Percentiles rank a stretch among this genome's conserved stretches.
Evolutionary conservation across 2,329 filamentous ascomycete genomes (phyloP).

Genomic region (Endoconidiophora polonica): DNA sequence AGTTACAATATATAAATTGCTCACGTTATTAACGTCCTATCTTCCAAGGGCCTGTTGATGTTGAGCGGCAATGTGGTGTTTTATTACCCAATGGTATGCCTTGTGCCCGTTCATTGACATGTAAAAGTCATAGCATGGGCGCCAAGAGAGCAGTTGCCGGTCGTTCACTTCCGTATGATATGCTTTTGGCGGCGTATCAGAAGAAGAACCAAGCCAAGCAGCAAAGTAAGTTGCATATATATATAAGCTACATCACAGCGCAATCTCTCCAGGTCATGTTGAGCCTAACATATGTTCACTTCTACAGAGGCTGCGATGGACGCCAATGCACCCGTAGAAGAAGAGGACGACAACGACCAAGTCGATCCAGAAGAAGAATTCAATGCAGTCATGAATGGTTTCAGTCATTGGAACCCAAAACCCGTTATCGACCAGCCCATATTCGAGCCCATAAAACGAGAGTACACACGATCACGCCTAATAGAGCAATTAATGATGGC

Average conservation of each 20-base stretch:
- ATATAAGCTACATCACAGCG: slow-evolving; percentile 1
- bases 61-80: slow-evolving; percentile 87
- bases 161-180: slow-evolving; percentile 77
- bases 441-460: slow-evolving; percentile 43
- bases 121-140: slow-evolving; percentile 92
- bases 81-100: slow-evolving; percentile 68
- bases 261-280: too few species aligned
- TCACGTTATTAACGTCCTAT: slow-evolving; percentile 13
- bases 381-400: slow-evolving; percentile 68
- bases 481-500: slow-evolving; percentile 50
- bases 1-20: neutral
- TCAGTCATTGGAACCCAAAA: slow-evolving; percentile 59
- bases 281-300: slow-evolving; percentile 6
- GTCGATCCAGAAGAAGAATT: slow-evolving; percentile 94
- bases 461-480: slow-evolving; percentile 45
- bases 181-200: slow-evolving; percentile 73
- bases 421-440: slow-evolving; percentile 54
- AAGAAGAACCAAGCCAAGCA: slow-evolving; percentile 99
- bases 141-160: slow-evolving; percentile 80
- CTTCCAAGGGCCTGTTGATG: slow-evolving; percentile 60
- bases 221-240: slow-evolving; percentile 51
- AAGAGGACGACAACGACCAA: slow-evolving; percentile 67
- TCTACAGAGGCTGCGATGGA: slow-evolving; percentile 74
- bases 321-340: slow-evolving; percentile 77
- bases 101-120: slow-evolving; percentile 77